Percentiles rank a stretch among this genome's conserved stretches.
phyloP scores from a whole-genome alignment of 1,284 basidiomycete species.

The Apiotrichum porosum region DNA sequence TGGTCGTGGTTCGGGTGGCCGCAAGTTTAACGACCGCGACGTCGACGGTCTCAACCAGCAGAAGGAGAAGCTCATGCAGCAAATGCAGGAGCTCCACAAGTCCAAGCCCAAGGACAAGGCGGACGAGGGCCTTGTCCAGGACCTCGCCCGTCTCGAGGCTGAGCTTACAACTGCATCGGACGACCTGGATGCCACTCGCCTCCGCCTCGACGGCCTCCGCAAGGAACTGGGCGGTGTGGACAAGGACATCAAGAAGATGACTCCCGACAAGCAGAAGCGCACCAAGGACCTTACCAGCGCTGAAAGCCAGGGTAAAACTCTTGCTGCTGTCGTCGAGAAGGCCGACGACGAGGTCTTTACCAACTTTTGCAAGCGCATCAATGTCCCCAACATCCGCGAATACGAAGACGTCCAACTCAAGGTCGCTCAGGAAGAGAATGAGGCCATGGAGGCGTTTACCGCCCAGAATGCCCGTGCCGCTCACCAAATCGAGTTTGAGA shows the following conservation, averaged over 20 bases:
- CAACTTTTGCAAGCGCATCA: constrained; percentile 75
- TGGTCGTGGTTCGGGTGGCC: constrained; percentile 67
- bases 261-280: constrained; percentile 64
- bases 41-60: constrained; percentile 72
- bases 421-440: constrained; percentile 78
- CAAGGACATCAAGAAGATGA: constrained; percentile 61
- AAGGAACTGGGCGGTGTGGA: constrained; percentile 69
- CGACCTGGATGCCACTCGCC: constrained; percentile 58
- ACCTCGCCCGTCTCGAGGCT: constrained; percentile 74
- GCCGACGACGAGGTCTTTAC: constrained; percentile 80
- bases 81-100: constrained; percentile 75
- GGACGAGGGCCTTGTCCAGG: constrained; percentile 71
- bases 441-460: constrained; percentile 75
- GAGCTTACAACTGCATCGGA: constrained; percentile 68
- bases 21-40: constrained; percentile 92
- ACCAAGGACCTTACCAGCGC: constrained; percentile 54
- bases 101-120: constrained; percentile 73
- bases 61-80: constrained; percentile 69
- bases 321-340: constrained; percentile 61
- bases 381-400: constrained; percentile 79
- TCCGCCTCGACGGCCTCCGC: constrained; percentile 31
- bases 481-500: constrained; percentile 77
- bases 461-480: constrained; percentile 80
- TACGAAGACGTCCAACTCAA: constrained; percentile 91
- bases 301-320: constrained; percentile 56